phyloP scores from a whole-genome alignment of 139 green algal genomes.

The Chlorella sorokiniana region DNA sequence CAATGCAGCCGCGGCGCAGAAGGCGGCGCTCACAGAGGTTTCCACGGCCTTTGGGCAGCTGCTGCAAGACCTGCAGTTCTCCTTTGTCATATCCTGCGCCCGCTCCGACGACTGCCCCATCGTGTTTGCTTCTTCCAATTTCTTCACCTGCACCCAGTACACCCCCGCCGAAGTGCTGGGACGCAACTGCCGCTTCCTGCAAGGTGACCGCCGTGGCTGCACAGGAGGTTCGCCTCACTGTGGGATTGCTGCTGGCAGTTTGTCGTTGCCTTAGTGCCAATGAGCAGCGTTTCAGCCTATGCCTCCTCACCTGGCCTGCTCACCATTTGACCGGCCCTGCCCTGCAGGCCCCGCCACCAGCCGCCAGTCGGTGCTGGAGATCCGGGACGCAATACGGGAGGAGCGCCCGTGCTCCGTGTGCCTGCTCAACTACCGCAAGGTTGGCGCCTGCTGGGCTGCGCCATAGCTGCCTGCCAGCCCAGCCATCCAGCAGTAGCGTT shows the following conservation, averaged over 20 bases:
- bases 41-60: conserved; percentile 1
- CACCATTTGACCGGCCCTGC: neutral
- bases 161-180: conserved; percentile 61
- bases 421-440: conserved; percentile 73
- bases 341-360: conserved; percentile 27
- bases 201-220: conserved; percentile 39
- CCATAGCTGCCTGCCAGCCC: neutral
- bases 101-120: conserved; percentile 61
- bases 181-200: conserved; percentile 74
- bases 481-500: no score
- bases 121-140: conserved; percentile 58
- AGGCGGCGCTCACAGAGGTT: neutral
- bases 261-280: neutral
- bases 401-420: conserved; percentile 48
- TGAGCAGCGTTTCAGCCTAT: neutral
- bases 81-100: conserved; percentile 38
- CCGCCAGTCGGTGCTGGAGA: conserved; percentile 44
- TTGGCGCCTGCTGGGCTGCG: neutral
- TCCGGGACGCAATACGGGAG: conserved; percentile 54
- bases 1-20: neutral
- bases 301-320: neutral
- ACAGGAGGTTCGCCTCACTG: no score
- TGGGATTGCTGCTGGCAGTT: neutral
- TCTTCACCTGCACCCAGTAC: conserved; percentile 66
- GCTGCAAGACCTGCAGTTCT: conserved; percentile 19